Evolutionary conservation across 345 rosid genomes (phyloP).

Genomic region (Salix suchowensis): DNA sequence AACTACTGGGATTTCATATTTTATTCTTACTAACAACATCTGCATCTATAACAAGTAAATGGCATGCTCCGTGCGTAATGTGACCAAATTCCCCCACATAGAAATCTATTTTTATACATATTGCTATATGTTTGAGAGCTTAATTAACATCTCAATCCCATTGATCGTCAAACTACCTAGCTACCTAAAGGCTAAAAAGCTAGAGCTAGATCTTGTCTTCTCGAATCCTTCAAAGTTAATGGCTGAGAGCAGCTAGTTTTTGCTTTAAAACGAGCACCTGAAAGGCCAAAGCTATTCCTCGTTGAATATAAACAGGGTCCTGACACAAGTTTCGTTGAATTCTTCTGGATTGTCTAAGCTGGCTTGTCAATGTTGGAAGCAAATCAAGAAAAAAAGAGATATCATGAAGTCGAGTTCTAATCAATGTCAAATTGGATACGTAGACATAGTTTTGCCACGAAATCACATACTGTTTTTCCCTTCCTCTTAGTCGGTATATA

Average conservation of each 20-base stretch:
- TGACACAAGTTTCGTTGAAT: not conserved
- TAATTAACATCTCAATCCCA: not conserved
- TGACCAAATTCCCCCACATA: too few relatives aligned
- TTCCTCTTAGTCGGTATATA: not conserved
- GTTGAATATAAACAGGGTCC: not conserved
- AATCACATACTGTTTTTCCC: not conserved
- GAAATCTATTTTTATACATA: not conserved
- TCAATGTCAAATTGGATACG: not conserved
- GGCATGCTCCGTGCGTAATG: too few relatives aligned
- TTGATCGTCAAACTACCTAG: not conserved
- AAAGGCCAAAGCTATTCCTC: not conserved
- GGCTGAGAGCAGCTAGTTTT: not conserved
- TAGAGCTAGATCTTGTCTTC: not conserved
- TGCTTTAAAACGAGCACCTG: not conserved
- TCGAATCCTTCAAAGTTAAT: not conserved
- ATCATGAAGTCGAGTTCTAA: not conserved
- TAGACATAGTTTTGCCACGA: not conserved
- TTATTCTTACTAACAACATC: too few relatives aligned
- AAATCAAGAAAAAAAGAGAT: not conserved
- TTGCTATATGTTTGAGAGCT: not conserved
- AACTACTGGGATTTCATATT: too few relatives aligned
- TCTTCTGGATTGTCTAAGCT: not conserved
- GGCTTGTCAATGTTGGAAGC: not conserved
- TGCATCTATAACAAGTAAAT: too few relatives aligned
- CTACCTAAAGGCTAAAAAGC: too few relatives aligned